phyloP scores from a whole-genome alignment of 2,329 filamentous ascomycete genomes.

The Geoglossum cookeanum region DNA sequence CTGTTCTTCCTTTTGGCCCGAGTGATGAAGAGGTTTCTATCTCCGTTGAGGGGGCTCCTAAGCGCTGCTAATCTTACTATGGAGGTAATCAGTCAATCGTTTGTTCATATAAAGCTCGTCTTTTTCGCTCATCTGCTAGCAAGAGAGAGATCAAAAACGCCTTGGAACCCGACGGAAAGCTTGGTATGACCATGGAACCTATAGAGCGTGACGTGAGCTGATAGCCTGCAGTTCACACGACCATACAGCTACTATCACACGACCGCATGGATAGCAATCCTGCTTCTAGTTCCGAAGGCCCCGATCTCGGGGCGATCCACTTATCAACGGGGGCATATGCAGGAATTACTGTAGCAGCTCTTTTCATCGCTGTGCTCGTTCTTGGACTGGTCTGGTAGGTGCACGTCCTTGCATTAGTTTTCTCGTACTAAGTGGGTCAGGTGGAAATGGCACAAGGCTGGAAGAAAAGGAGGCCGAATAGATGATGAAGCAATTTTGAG shows the following conservation, averaged over 20 bases:
- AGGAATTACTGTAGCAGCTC: background rate
- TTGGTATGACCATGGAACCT: background rate
- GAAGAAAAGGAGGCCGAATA: background rate
- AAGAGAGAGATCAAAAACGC: background rate
- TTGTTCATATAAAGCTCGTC: background rate
- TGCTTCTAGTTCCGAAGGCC: background rate
- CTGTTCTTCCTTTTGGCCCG: background rate
- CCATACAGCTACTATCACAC: background rate
- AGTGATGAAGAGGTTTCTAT: background rate
- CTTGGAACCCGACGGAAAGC: background rate
- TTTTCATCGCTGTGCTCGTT: background rate
- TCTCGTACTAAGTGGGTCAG: background rate
- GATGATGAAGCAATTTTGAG: background rate
- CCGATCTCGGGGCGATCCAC: background rate
- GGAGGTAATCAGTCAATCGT: background rate
- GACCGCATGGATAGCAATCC: background rate
- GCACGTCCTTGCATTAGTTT: background rate
- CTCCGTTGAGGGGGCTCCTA: background rate
- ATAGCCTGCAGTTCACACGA: background rate
- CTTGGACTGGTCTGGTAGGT: background rate
- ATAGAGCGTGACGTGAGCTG: background rate
- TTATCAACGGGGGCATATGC: background rate
- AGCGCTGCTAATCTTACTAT: background rate
- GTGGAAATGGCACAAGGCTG: background rate
- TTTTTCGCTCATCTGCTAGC: background rate